phyloP scores from a whole-genome alignment of 331 rosid genomes.

The Malus hybrid region DNA sequence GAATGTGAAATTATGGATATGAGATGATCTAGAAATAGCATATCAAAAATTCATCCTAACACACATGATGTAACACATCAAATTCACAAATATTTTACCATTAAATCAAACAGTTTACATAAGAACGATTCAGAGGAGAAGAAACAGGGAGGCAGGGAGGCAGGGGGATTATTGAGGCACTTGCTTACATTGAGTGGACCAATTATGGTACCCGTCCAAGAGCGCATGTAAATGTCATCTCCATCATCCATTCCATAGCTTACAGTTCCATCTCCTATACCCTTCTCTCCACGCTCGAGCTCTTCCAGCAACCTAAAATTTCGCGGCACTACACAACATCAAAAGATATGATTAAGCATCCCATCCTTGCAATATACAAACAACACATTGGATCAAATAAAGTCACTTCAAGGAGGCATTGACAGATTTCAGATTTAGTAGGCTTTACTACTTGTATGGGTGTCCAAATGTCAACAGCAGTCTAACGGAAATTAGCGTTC shows the following conservation, averaged over 20 bases:
- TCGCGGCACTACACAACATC: constrained; percentile 53
- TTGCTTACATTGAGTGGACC: constrained; percentile 92
- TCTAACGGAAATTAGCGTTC: background rate
- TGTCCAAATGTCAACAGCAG: background rate
- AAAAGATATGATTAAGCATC: background rate
- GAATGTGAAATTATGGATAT: background rate
- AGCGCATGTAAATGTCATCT: constrained; percentile 98
- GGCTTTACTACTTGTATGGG: background rate
- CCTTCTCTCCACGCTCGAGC: constrained; percentile 84
- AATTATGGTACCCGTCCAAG: constrained; percentile 98
- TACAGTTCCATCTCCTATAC: constrained; percentile 93
- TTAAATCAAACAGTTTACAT: background rate
- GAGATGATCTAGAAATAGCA: background rate
- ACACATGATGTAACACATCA: background rate
- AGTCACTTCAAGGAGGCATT: background rate
- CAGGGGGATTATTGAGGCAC: background rate
- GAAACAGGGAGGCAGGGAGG: background rate
- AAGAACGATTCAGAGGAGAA: background rate
- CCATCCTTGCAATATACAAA: background rate
- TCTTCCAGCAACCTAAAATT: constrained; percentile 94
- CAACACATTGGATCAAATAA: background rate
- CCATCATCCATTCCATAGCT: constrained; percentile 99
- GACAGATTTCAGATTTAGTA: background rate
- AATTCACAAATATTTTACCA: background rate
- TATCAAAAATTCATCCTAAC: background rate